Evolutionary conservation across 306 rosid species (phyloP), one percentile per base, ranked within the genome.

Genomic region (Begonia fuchsioides): DNA sequence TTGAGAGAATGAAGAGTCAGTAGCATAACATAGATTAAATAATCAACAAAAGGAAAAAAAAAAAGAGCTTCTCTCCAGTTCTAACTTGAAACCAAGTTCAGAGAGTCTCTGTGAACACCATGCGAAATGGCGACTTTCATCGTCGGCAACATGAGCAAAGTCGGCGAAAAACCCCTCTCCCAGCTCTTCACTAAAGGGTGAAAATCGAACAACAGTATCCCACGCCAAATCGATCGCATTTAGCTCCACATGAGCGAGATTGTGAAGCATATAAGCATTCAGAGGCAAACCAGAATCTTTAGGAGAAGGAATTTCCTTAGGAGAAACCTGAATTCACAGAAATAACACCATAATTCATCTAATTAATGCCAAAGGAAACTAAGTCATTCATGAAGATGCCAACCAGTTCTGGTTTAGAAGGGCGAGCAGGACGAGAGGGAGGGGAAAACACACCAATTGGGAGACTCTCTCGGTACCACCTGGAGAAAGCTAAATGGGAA

Each of bases 51-150:
- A 41, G 12, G 0, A 26, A 26, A 26, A 26, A 26, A 26, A n/a
- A n/a, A n/a, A n/a, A n/a, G n/a, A 19, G 4, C 26, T 19, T 19
- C 26, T 26, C 7, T 5, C 35, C 26, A 38, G 41, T 44, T 59
- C 83, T 76, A 67, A 90, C 97, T 76, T 84, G 80, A 72, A 84
- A 64, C 95, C 97, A 58, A 88, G 87, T 59, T 88, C 97, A 32
- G 97, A 74, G 57, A 88, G 95, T 65, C 97, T 84, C 80, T 88
- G 95, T 6, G 87, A 77, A 67, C 95, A 84, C 95, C 97, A 90
- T 52, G 78, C 49, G 48, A 90, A 84, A 67, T 90, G 97, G 56
- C 92, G 87, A 54, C 97, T 84, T 74, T 90, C 97, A 26, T 90
- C 95, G 52, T 90, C 93, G 49, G 95, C 95, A 47, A 88, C 95